Percentiles rank a stretch among this genome's conserved stretches.
phyloP scores from a whole-genome alignment of 305 asterid species.

The Ajuga reptans region DNA sequence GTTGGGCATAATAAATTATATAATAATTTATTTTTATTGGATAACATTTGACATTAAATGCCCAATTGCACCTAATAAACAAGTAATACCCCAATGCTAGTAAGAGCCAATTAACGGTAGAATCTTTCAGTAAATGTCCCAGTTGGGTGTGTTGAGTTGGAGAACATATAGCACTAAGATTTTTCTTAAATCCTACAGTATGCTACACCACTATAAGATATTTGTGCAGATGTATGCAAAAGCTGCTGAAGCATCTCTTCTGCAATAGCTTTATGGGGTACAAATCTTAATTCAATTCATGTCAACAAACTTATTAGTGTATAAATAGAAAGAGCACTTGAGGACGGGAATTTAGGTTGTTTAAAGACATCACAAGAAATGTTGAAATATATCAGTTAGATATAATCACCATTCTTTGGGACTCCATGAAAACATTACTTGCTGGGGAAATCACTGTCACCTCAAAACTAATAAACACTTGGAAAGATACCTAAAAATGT shows the following conservation, averaged over 20 bases:
- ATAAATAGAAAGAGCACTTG: neutral
- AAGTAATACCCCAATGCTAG: constrained; percentile 5
- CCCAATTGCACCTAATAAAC: constrained; percentile 11
- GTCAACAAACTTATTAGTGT: neutral
- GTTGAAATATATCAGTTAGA: neutral
- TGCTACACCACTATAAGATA: neutral
- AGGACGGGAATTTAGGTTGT: neutral
- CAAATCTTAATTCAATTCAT: neutral
- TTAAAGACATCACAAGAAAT: neutral
- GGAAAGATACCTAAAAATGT: constrained; percentile 6
- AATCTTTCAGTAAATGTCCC: neutral
- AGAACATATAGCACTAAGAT: constrained; percentile 7
- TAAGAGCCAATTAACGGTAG: neutral
- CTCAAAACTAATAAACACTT: neutral
- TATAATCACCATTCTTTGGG: neutral
- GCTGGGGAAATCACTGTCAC: constrained; percentile 15
- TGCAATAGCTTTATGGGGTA: neutral
- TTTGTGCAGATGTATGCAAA: neutral
- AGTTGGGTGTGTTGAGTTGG: neutral
- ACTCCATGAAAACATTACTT: neutral
- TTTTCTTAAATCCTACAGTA: neutral
- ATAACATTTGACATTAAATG: constrained; percentile 10
- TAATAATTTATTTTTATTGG: neutral
- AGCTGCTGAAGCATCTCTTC: neutral
- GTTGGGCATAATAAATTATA: neutral